Percentiles rank a stretch among this genome's conserved stretches.
Evolutionary conservation across 257 asterid species (phyloP).

Genomic region (Coffea canephora): DNA sequence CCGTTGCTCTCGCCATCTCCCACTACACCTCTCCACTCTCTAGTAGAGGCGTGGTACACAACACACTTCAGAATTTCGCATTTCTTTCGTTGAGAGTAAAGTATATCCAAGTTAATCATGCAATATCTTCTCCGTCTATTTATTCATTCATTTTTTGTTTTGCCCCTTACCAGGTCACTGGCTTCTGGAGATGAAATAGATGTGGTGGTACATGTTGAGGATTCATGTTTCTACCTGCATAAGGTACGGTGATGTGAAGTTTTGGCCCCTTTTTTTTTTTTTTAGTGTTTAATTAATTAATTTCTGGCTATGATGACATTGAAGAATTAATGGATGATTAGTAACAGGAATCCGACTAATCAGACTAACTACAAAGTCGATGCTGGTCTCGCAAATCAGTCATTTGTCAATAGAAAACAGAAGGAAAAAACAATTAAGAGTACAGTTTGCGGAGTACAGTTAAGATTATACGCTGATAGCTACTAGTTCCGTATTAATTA

Average conservation of each 20-base stretch:
- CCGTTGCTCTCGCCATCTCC: constrained; percentile 38
- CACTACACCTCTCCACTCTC: constrained; percentile 32
- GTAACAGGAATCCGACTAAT: too few species aligned
- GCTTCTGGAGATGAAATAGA: constrained; percentile 46
- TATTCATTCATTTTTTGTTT: neutral
- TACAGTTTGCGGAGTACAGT: neutral
- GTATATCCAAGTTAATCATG: too few species aligned
- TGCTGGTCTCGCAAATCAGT: neutral
- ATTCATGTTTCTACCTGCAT: constrained; percentile 55
- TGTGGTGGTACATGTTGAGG: constrained; percentile 59
- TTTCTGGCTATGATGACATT: neutral
- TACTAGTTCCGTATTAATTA: too few species aligned
- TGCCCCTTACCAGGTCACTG: constrained; percentile 27
- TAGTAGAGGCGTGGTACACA: constrained; percentile 33
- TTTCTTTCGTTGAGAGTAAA: too few species aligned
- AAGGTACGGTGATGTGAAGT: constrained; percentile 34
- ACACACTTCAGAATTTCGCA: neutral
- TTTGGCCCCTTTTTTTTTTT: neutral
- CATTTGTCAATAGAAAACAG: neutral
- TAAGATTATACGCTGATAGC: too few species aligned
- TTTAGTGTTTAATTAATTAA: neutral
- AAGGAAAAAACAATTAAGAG: too few species aligned
- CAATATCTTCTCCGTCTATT: too few species aligned
- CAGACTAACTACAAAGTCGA: neutral
- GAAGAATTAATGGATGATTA: too few species aligned